Base-by-base conservation (phyloP, 495 filamentous ascomycete species). In the Friedmanniomyces simplex region DNA sequence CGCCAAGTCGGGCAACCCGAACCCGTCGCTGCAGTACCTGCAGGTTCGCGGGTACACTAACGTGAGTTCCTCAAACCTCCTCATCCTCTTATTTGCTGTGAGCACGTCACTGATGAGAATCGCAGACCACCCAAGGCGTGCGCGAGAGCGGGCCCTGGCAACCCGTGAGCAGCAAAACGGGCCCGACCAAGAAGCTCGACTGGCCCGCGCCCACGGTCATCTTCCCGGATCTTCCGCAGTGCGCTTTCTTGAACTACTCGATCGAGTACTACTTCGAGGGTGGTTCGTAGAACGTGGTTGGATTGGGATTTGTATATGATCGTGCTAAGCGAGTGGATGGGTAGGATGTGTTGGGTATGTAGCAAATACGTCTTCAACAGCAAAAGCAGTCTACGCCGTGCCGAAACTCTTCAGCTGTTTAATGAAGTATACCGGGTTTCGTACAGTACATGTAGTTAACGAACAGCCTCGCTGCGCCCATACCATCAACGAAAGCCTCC, bases 221-320 rank as follows among this genome's bases (percentile, higher is more conserved):
- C 16, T 64, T 64, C 43, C 62, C 58, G 3, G 62, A 64, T 48
- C 18, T 61, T n/a, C 16, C 58, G 11, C 62, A 64, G 63, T 65
- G 58, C 50, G 55, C 59, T 2, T 65, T 50, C 24, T 39, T 62
- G 46, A 65, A 65, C 49, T 65, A 65, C 50, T 59, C 59, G 22
- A 58, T 65, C 45, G 48, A 30, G 16, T 65, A 64, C 50, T 64
- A 64, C 41, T 41, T 61, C 12, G 22, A 60, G 25, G 59, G 59
- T 36, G 59, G 59, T 7, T 49, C 52, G 11, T 60, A 56, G 53
- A 43, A 13, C 14, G 28, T 10, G 3, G 28, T 32, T 10, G 28
- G 28, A 10, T 4, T 4, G 28, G 4, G 10, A 32, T n/a, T n/a
- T 32, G 28, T 32, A 10, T 32, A 32, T 3, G 28, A 32, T 32